Evolutionary conservation across 2,329 filamentous ascomycete species (phyloP).

Genomic region (Arthrobotrys sphaeroides): DNA sequence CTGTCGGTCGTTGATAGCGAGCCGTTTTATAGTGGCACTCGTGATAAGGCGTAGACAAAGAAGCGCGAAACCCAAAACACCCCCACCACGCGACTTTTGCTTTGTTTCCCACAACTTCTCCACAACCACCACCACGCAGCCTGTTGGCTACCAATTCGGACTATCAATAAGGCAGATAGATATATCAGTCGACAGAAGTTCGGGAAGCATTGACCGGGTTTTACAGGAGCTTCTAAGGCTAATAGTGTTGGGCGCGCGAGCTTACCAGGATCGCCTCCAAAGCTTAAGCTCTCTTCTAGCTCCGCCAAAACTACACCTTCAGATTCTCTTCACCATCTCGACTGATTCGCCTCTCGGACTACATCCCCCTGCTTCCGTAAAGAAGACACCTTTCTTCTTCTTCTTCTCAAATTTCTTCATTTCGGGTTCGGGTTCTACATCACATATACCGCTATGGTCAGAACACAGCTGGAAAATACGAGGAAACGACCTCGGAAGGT

Average conservation of each 20-base stretch:
- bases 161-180: too few relatives aligned
- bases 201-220: too few relatives aligned
- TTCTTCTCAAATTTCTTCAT: not conserved
- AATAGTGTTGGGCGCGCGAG: too few relatives aligned
- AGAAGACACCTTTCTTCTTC: too few relatives aligned
- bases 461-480: slow-evolving; percentile 7
- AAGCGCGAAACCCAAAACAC: slow-evolving; percentile 5
- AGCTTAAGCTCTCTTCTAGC: too few relatives aligned
- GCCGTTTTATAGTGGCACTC: not conserved
- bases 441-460: slow-evolving; percentile 2
- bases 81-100: slow-evolving; percentile 22
- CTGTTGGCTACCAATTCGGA: not conserved
- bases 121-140: not conserved
- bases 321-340: too few relatives aligned
- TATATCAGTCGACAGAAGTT: too few relatives aligned
- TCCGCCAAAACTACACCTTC: too few relatives aligned
- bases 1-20: not conserved
- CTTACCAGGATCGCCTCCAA: too few relatives aligned
- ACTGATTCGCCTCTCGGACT: too few relatives aligned
- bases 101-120: not conserved
- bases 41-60: slow-evolving; percentile 22
- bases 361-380: too few relatives aligned
- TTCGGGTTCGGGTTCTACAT: not conserved
- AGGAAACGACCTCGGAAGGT: slow-evolving; percentile 29
- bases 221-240: too few relatives aligned